A percentile compares a stretch with the other conserved stretches of the same genome.
Evolutionary conservation across 495 filamentous ascomycete genomes (phyloP).

Genomic region (Xylaria intraflava): DNA sequence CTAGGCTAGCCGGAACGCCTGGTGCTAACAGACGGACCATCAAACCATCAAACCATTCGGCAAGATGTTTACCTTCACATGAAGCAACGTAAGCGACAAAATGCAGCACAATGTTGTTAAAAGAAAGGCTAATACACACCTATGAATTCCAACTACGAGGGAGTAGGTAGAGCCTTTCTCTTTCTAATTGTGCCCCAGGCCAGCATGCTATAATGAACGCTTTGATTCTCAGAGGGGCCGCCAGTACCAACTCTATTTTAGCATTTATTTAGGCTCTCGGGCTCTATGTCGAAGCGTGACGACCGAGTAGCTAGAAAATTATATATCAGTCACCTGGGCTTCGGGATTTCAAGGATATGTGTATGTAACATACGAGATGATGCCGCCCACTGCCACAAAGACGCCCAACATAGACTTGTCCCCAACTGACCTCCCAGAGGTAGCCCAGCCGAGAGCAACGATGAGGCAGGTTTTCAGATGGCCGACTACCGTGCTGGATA

Average conservation of each 20-base stretch:
- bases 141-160: background rate
- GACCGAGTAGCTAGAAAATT: conserved; percentile 39
- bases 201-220: background rate
- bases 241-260: background rate
- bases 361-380: conserved; percentile 40
- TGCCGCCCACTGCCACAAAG: conserved; percentile 48
- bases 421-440: conserved; percentile 43
- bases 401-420: conserved; percentile 49
- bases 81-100: background rate
- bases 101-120: background rate
- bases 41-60: background rate
- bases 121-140: background rate
- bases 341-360: background rate
- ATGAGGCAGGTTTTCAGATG: conserved; percentile 59
- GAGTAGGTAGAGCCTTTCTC: background rate
- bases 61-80: background rate
- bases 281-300: conserved; percentile 40
- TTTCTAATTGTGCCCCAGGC: background rate
- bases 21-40: background rate
- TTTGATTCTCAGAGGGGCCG: conserved; percentile 3
- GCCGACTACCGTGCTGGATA: conserved; percentile 65
- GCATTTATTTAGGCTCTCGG: conserved; percentile 6
- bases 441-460: conserved; percentile 51
- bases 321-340: conserved; percentile 3
- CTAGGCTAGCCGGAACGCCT: background rate